Conservation (phyloP, 352 stramenopile species). For the Phytopythium mirpurense region DNA sequence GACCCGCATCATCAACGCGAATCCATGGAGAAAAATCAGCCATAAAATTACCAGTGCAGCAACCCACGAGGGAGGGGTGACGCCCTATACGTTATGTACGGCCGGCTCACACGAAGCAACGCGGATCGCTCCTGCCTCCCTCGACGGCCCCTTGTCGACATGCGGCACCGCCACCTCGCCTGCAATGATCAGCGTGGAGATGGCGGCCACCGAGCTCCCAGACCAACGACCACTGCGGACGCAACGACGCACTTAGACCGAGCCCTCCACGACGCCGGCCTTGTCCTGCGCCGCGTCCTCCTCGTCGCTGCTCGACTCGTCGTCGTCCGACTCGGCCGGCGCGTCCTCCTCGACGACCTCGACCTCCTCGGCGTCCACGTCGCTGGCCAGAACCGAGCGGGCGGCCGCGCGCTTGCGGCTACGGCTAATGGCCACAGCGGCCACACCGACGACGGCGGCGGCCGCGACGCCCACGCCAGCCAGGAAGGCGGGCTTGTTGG, state of each 20-base stretch:
- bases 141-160: background rate
- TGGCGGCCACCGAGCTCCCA: background rate
- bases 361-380: conserved; percentile 23
- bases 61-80: background rate
- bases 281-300: conserved; percentile 30
- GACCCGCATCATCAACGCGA: background rate
- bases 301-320: conserved; percentile 36
- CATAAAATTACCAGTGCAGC: conserved; percentile 9
- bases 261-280: conserved; percentile 50
- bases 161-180: background rate
- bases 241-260: conserved; percentile 32
- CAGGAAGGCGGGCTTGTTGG: conserved; percentile 28
- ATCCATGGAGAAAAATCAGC: background rate
- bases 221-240: background rate
- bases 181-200: background rate
- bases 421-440: conserved; percentile 38
- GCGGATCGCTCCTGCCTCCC: background rate
- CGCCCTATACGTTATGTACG: background rate
- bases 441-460: conserved; percentile 37
- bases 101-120: background rate
- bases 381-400: conserved; percentile 35
- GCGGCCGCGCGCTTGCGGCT: conserved; percentile 34
- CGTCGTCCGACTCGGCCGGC: conserved; percentile 34
- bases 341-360: conserved; percentile 31
- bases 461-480: conserved; percentile 38